A percentile compares a stretch with the other conserved stretches of the same genome.
Evolutionary conservation across 176 grass and related monocot genomes (phyloP).

Genomic region (Lolium perenne): DNA sequence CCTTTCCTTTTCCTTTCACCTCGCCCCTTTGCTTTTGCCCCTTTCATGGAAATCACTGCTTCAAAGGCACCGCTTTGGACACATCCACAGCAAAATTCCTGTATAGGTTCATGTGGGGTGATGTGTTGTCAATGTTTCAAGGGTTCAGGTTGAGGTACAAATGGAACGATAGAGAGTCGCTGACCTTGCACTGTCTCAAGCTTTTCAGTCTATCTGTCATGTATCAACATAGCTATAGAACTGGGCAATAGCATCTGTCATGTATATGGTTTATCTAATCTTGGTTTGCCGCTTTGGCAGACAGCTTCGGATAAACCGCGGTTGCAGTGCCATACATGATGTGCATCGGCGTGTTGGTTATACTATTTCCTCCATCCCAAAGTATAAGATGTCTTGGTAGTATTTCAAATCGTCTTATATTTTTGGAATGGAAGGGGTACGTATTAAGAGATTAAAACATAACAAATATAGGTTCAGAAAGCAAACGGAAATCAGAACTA

Average conservation of each 20-base stretch:
- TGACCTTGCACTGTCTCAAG: conserved; percentile 36
- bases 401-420: too few relatives aligned
- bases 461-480: too few relatives aligned
- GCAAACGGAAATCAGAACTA: too few relatives aligned
- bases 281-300: neutral
- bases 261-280: neutral
- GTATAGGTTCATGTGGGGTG: conserved; percentile 39
- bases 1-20: conserved; percentile 18
- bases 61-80: conserved; percentile 49
- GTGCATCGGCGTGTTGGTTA: too few relatives aligned
- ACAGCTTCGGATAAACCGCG: neutral
- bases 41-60: conserved; percentile 47
- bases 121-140: conserved; percentile 41
- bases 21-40: conserved; percentile 44
- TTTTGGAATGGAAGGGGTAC: too few relatives aligned
- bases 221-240: neutral
- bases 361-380: too few relatives aligned
- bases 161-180: conserved; percentile 8
- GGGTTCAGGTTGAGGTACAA: neutral
- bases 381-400: too few relatives aligned
- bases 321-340: neutral
- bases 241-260: conserved; percentile 16
- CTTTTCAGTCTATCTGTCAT: conserved; percentile 8
- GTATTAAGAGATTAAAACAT: too few relatives aligned
- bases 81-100: conserved; percentile 41